phyloP scores from a whole-genome alignment of 2,329 filamentous ascomycete species.

The Gaeumannomyces tritici region DNA sequence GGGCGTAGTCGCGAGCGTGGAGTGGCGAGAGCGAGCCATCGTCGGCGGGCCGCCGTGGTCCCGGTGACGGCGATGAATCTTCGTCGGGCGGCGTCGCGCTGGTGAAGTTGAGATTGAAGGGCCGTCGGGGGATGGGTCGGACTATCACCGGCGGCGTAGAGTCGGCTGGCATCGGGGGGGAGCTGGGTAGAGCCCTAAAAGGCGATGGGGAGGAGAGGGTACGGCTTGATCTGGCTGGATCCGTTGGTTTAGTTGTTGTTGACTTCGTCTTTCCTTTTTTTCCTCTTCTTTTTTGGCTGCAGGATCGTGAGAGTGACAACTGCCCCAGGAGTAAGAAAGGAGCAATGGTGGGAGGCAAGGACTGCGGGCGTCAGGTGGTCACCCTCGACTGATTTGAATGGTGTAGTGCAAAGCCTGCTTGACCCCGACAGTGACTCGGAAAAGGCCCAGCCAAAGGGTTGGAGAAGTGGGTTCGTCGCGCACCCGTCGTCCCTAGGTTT shows the following conservation, averaged over 20 bases:
- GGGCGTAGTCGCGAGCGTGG: neutral
- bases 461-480: neutral
- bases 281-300: neutral
- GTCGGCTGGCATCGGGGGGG: constrained; percentile 6
- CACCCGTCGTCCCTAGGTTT: too few relatives aligned
- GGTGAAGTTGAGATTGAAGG: constrained; percentile 52
- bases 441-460: neutral
- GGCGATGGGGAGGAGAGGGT: neutral
- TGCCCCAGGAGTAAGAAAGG: neutral
- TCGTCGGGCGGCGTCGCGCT: constrained; percentile 32
- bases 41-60: constrained; percentile 11
- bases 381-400: neutral
- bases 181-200: neutral
- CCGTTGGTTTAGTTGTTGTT: neutral
- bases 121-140: constrained; percentile 62
- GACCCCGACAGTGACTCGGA: neutral
- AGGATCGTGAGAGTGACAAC: neutral
- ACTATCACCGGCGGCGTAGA: constrained; percentile 33
- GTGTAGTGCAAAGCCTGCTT: neutral
- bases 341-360: neutral
- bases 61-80: constrained; percentile 22
- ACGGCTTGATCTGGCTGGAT: neutral
- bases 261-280: too few relatives aligned
- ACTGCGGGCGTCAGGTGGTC: too few relatives aligned
- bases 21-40: constrained; percentile 16